Conservation (phyloP, 139 green algal genomes). For the Dunaliella primolecta region DNA sequence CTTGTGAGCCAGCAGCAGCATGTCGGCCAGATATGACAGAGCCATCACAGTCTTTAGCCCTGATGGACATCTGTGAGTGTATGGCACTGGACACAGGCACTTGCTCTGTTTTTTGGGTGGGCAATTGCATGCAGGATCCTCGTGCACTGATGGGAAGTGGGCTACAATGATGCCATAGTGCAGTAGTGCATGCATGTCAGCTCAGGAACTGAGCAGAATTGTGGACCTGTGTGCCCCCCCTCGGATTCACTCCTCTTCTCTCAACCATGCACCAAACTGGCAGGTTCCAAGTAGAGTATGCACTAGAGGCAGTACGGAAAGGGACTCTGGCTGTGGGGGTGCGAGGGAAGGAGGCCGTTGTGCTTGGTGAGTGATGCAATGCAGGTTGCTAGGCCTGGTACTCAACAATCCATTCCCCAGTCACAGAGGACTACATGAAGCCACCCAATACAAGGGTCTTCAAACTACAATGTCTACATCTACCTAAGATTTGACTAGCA, state of each 20-base stretch:
- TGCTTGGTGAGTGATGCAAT: slow-evolving; percentile 67
- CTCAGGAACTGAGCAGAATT: too few relatives aligned
- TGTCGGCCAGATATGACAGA: slow-evolving; percentile 84
- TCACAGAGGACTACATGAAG: too few relatives aligned
- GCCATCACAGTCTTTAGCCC: slow-evolving; percentile 99
- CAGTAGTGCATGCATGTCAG: too few relatives aligned
- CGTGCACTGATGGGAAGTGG: neutral
- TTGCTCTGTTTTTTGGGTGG: neutral
- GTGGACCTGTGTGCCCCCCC: too few relatives aligned
- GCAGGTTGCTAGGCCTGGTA: neutral
- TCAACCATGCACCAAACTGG: too few relatives aligned
- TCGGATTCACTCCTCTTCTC: too few relatives aligned
- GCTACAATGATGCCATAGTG: neutral
- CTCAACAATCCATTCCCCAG: neutral
- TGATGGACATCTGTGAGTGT: slow-evolving; percentile 86
- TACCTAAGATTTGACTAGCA: neutral
- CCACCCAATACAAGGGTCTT: too few relatives aligned
- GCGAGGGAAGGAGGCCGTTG: slow-evolving; percentile 82
- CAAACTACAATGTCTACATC: neutral
- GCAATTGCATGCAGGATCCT: neutral
- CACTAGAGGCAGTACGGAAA: slow-evolving; percentile 93
- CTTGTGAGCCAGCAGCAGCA: slow-evolving; percentile 1
- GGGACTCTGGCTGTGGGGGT: slow-evolving; percentile 93
- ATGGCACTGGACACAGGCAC: neutral
- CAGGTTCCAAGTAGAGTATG: slow-evolving; percentile 97